Evolutionary conservation across 306 rosid species (phyloP).

Genomic region (Dryas alaskensis): DNA sequence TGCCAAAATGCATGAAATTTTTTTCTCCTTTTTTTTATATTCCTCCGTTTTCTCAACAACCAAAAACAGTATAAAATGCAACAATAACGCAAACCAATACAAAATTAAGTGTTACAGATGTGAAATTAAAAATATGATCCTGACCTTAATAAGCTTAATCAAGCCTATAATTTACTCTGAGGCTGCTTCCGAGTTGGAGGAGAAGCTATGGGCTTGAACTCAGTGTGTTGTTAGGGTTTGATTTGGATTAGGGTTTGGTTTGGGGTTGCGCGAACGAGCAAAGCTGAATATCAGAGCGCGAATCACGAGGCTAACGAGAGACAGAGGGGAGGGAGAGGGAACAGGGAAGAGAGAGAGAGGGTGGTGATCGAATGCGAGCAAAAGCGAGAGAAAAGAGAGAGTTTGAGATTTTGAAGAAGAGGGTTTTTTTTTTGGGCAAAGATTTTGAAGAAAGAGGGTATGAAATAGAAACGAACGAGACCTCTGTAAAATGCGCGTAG

Average conservation of each 20-base stretch:
- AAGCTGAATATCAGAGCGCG: slow-evolving; percentile 21
- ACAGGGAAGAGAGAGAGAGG: neutral
- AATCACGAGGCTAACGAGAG: slow-evolving; percentile 10
- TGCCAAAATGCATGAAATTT: neutral
- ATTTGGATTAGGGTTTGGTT: slow-evolving; percentile 6
- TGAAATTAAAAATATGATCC: slow-evolving; percentile 16
- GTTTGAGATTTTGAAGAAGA: slow-evolving; percentile 9
- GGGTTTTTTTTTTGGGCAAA: no score
- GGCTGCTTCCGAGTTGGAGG: slow-evolving; percentile 31
- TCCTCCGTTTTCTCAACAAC: neutral
- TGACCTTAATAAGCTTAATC: slow-evolving; percentile 38
- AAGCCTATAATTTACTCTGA: slow-evolving; percentile 25
- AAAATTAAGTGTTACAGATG: neutral
- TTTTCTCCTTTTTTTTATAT: neutral
- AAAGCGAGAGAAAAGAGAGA: neutral
- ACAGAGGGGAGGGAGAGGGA: slow-evolving; percentile 7
- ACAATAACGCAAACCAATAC: neutral
- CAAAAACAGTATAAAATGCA: neutral
- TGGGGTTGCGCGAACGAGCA: neutral
- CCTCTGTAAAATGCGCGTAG: neutral
- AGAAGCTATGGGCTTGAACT: slow-evolving; percentile 5
- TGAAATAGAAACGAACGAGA: slow-evolving; percentile 10
- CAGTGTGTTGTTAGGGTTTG: slow-evolving; percentile 43
- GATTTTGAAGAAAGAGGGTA: slow-evolving; percentile 24
- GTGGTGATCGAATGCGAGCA: neutral